Percentiles rank a stretch among this genome's conserved stretches.
phyloP scores from a whole-genome alignment of 257 asterid species.

The Solanum commersonii region DNA sequence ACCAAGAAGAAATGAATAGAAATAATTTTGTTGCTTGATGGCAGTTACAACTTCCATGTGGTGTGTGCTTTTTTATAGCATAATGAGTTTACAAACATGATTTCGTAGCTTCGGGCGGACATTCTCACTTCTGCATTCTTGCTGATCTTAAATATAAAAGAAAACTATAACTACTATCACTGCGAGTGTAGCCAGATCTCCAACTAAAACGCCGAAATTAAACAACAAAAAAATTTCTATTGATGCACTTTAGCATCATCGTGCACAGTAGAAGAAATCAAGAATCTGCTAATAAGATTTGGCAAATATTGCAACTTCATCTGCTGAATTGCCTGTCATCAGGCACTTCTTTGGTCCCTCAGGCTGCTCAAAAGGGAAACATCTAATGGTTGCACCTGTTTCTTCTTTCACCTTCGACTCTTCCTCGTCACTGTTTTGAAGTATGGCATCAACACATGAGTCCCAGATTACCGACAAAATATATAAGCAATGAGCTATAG shows the following conservation, averaged over 20 bases:
- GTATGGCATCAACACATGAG: not conserved
- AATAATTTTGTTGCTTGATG: not conserved
- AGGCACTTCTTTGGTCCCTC: conserved; percentile 63
- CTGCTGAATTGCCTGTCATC: conserved; percentile 82
- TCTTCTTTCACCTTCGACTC: conserved; percentile 88
- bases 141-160: not conserved
- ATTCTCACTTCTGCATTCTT: not conserved
- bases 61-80: not conserved
- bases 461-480: not conserved
- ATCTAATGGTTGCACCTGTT: conserved; percentile 91
- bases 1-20: not conserved
- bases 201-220: not conserved
- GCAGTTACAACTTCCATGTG: not conserved
- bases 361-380: conserved; percentile 93
- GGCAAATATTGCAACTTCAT: conserved; percentile 92
- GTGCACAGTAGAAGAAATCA: not conserved
- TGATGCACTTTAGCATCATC: not conserved
- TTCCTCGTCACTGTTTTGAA: conserved; percentile 45
- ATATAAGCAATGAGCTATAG: not conserved
- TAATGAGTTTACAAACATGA: not conserved
- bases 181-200: not conserved
- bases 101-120: no score
- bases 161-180: not conserved
- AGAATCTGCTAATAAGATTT: conserved; percentile 54
- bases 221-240: not conserved